Evolutionary conservation across 1,284 basidiomycete genomes (phyloP).

Genomic region (Marasmius oreades): DNA sequence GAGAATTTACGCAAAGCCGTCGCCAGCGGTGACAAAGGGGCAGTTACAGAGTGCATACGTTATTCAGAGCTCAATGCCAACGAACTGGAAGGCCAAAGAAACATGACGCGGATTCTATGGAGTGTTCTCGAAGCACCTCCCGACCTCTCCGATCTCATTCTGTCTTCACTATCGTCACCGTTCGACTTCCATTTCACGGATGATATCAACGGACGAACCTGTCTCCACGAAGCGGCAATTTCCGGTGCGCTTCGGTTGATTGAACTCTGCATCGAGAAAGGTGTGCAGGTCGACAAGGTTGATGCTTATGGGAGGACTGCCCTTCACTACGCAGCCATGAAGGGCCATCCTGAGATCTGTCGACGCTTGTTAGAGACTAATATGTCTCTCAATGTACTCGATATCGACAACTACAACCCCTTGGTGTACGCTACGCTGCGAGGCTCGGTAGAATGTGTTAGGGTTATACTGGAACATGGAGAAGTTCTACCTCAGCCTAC

Average conservation of each 20-base stretch:
- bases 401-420: conserved; percentile 93
- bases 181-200: conserved; percentile 94
- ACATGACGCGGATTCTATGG: conserved; percentile 88
- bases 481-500: conserved; percentile 58
- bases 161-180: conserved; percentile 59
- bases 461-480: conserved; percentile 70
- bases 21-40: conserved; percentile 51
- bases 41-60: conserved; percentile 68
- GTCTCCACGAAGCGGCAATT: conserved; percentile 92
- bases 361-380: conserved; percentile 70
- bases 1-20: conserved; percentile 80
- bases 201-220: conserved; percentile 95
- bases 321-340: conserved; percentile 95
- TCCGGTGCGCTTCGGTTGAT: conserved; percentile 83
- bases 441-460: conserved; percentile 82
- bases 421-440: conserved; percentile 90
- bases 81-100: conserved; percentile 55
- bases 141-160: conserved; percentile 71
- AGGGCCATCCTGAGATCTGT: conserved; percentile 81
- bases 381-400: conserved; percentile 68
- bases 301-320: conserved; percentile 93
- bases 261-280: conserved; percentile 75
- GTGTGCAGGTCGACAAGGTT: conserved; percentile 62
- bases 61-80: conserved; percentile 66
- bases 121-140: conserved; percentile 80